Percentiles rank a stretch among this genome's conserved stretches.
Conservation (phyloP, 2,329 filamentous ascomycete genomes). For the Celoporthe dispersa region DNA sequence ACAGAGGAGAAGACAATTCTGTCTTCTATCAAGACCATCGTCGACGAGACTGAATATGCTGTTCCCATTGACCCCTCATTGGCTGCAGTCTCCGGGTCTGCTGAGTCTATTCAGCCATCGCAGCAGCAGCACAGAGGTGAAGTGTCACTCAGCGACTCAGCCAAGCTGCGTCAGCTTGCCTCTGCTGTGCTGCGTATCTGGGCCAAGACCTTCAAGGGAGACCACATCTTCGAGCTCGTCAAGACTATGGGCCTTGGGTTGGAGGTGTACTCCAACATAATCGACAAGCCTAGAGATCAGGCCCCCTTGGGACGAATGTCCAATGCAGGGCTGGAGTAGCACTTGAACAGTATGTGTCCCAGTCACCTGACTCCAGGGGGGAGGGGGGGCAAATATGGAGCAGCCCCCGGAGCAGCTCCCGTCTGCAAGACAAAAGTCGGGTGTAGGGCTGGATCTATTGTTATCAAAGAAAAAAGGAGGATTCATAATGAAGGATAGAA, state of each 20-base stretch:
- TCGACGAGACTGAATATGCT: conserved; percentile 66
- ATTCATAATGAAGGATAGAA: background rate
- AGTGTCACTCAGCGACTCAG: conserved; percentile 51
- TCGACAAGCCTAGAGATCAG: conserved; percentile 58
- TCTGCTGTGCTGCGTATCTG: conserved; percentile 63
- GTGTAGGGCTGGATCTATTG: background rate
- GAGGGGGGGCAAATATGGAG: background rate
- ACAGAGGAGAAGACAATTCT: conserved; percentile 59
- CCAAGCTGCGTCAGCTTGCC: conserved; percentile 59
- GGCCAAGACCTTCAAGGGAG: conserved; percentile 66
- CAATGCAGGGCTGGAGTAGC: conserved; percentile 14
- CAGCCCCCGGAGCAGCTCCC: background rate
- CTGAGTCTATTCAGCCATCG: background rate
- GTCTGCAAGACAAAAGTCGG: background rate
- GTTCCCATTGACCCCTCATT: conserved; percentile 63
- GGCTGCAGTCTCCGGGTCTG: conserved; percentile 43
- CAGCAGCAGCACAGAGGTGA: conserved; percentile 47
- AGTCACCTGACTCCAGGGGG: background rate
- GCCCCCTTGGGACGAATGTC: conserved; percentile 46
- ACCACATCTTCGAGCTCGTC: conserved; percentile 64
- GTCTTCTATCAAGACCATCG: conserved; percentile 60
- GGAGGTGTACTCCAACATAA: conserved; percentile 60
- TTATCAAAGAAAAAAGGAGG: background rate
- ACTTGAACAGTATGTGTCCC: background rate
- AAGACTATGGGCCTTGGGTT: conserved; percentile 61